These are phyloP conservation scores for Oryza longistaminata DNA, from an alignment of 176 grass and related monocot genomes.

Conservation along the genomic window DNA sequence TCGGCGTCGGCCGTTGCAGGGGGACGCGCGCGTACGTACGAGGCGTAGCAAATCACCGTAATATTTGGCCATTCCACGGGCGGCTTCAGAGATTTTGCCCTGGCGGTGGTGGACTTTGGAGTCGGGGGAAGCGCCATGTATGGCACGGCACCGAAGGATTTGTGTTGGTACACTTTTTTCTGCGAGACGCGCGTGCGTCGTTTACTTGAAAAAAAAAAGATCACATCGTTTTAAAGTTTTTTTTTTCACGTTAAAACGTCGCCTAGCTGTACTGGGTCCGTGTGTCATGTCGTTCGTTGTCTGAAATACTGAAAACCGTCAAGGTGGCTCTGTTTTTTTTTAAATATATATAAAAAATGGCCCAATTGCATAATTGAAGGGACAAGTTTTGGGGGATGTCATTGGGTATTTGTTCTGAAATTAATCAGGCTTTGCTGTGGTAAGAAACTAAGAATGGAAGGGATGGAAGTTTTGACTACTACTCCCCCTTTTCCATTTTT, in stretches of 20 bases:
- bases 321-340: background rate
- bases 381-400: background rate
- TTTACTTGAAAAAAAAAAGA: background rate
- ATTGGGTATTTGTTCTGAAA: background rate
- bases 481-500: too few species aligned
- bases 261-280: background rate
- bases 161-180: background rate
- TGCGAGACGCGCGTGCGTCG: background rate
- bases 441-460: background rate
- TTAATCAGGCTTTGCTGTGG: background rate
- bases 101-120: background rate
- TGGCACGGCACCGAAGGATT: background rate
- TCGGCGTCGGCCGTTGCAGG: slow-evolving; percentile 27
- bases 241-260: background rate
- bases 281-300: background rate
- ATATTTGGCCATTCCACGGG: background rate
- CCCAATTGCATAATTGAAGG: background rate
- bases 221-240: background rate
- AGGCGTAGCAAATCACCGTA: background rate
- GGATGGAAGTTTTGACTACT: too few species aligned
- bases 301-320: background rate
- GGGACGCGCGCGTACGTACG: background rate
- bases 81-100: background rate
- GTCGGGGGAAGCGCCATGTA: background rate
- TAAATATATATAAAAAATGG: too few species aligned